phyloP scores from a whole-genome alignment of 2,329 filamentous ascomycete species.

The Cladophialophora chaetospira region DNA sequence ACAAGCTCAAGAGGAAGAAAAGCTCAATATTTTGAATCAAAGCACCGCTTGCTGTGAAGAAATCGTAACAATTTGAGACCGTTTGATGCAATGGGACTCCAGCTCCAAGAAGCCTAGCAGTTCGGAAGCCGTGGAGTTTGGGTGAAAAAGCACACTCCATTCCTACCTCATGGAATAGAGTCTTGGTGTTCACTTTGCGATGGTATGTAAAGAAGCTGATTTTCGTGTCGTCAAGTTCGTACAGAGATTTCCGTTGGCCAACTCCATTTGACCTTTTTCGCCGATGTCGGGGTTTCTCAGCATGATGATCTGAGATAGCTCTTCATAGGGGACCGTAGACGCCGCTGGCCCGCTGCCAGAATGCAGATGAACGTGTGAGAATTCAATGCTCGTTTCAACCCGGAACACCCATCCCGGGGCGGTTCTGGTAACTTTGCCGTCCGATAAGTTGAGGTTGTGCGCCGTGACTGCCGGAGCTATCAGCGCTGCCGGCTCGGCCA shows the following conservation, averaged over 20 bases:
- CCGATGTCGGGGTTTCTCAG: no score
- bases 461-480: conserved; percentile 28
- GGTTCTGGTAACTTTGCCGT: conserved; percentile 33
- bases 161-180: not conserved
- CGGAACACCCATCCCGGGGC: conserved; percentile 30
- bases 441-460: conserved; percentile 22
- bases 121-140: no score
- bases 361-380: conserved; percentile 5
- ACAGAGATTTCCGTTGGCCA: not conserved
- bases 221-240: conserved; percentile 19
- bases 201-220: conserved; percentile 10
- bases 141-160: no score
- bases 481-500: conserved; percentile 30
- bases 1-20: not conserved
- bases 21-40: not conserved
- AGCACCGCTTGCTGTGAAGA: conserved; percentile 13
- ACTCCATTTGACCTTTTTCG: not conserved
- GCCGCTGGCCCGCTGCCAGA: no score
- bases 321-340: no score
- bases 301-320: no score
- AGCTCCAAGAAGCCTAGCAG: no score
- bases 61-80: not conserved
- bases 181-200: not conserved
- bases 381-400: conserved; percentile 18
- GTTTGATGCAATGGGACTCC: not conserved